phyloP scores from a whole-genome alignment of 495 filamentous ascomycete genomes.

The Podospora fimiseda region DNA sequence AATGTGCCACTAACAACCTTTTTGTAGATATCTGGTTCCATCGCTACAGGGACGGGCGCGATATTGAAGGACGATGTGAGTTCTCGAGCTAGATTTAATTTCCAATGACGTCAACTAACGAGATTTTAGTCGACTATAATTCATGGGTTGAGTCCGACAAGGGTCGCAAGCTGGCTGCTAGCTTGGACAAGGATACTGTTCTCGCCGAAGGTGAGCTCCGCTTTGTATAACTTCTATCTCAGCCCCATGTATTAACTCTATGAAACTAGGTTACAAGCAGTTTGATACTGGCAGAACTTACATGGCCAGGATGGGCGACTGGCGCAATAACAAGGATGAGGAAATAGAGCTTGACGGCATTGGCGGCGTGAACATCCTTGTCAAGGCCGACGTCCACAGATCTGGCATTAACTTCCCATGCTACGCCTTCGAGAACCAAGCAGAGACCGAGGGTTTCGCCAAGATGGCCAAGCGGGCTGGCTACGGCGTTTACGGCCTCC shows the following conservation, averaged over 20 bases:
- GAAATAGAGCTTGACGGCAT: conserved; percentile 91
- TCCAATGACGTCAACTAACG: conserved; percentile 13
- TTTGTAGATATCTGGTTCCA: conserved; percentile 93
- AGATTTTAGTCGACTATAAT: conserved; percentile 81
- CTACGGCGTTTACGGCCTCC: conserved; percentile 84
- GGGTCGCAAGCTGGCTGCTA: conserved; percentile 62
- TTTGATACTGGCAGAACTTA: conserved; percentile 83
- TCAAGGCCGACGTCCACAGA: conserved; percentile 95
- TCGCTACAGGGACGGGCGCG: conserved; percentile 70
- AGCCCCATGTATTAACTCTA: conserved; percentile 4
- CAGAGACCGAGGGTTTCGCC: conserved; percentile 96
- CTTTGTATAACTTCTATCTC: not conserved
- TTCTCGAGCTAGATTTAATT: conserved; percentile 16
- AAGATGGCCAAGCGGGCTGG: conserved; percentile 98
- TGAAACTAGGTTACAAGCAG: conserved; percentile 70
- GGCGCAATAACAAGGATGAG: conserved; percentile 82
- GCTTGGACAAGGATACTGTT: conserved; percentile 70
- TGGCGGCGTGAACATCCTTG: conserved; percentile 93
- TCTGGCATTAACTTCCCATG: conserved; percentile 95
- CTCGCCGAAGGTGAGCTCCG: conserved; percentile 67
- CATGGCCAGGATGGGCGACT: conserved; percentile 83
- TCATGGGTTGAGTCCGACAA: conserved; percentile 95
- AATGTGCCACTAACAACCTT: conserved; percentile 27
- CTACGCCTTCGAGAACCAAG: conserved; percentile 98
- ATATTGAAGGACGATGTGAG: conserved; percentile 93